Evolutionary conservation across 441 rosid species (phyloP), one percentile per base, ranked within the genome.

Genomic region (Pelargonium cotyledonis): DNA sequence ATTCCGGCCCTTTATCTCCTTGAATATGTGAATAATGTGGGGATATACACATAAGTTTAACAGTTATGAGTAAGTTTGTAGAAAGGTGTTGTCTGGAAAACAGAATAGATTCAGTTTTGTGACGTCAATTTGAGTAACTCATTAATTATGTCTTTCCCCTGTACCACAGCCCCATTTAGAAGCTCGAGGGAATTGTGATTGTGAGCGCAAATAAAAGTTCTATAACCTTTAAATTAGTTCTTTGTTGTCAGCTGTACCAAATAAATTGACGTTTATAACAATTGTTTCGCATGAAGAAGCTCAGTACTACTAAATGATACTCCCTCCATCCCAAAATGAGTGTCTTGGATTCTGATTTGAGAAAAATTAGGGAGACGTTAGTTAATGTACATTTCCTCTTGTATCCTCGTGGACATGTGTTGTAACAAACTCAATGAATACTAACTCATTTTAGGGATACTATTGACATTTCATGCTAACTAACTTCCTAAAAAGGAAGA

Each of bases 1-100:
- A 81, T 81, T 83, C 94, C 1, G 89, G 95, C 43, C 90, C 91
- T 62, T 15, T 85, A 71, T 89, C 95, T 71, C 96, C 90, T 69
- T 82, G 76, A 85, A 74, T 14, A 35, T 61, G 65, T 5, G 40
- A 23, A 61, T 21, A 61, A 61, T 61, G 41, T 26, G 40, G 40
- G 65, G 38, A 19, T 60, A 61, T 61, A 61, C 65, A 10, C 40
- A 61, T 23, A 14, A 15, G 31, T 6, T 61, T 61, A n/a, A 23
- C 65, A 23, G 40, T 26, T 61, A 10, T 23, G 14, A 61, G 16
- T 35, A 61, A 23, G 40, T 29, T 26, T 11, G 11, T 61, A 61
- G 40, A 61, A 61, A 61, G 10, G 44, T 41, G 65, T 26, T 61
- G 65, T 61, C 38, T 11, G 65, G 29, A 61, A 61, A 26, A 61